Percentiles rank a stretch among this genome's conserved stretches.
phyloP scores from a whole-genome alignment of 345 rosid species.

The Acer saccharum region DNA sequence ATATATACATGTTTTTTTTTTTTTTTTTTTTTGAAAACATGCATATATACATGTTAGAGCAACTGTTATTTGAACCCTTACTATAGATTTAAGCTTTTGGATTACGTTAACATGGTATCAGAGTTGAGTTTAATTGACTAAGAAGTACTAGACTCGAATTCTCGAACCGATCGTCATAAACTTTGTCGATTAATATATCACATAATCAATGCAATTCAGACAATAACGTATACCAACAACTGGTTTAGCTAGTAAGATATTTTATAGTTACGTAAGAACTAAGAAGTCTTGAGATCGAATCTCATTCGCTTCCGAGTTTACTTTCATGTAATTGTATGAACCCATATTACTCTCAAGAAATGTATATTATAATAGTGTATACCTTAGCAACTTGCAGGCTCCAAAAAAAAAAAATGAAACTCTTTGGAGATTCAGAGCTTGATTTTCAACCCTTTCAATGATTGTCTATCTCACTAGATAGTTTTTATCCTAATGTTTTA shows the following conservation, averaged over 20 bases:
- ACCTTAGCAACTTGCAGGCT: no score
- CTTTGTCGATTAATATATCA: not conserved
- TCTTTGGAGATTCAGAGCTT: no score
- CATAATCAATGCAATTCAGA: not conserved
- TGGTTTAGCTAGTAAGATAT: not conserved
- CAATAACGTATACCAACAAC: not conserved
- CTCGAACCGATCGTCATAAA: not conserved
- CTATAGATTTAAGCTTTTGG: not conserved
- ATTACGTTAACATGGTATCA: not conserved
- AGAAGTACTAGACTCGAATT: not conserved
- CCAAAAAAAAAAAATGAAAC: no score
- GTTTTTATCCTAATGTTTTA: no score
- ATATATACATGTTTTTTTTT: no score
- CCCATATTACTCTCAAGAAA: not conserved
- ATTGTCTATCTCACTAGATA: no score
- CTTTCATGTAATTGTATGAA: not conserved
- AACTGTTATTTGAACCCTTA: not conserved
- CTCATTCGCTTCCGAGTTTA: no score
- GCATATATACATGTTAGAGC: not conserved
- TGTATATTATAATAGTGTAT: no score
- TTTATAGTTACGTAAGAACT: not conserved
- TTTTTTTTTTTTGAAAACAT: no score
- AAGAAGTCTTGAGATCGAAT: not conserved
- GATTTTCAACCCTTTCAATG: no score
- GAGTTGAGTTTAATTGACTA: not conserved